Evolutionary conservation across 2,329 filamentous ascomycete species (phyloP), one percentile per base, ranked within the genome.

Genomic region (Alternaria sp.): DNA sequence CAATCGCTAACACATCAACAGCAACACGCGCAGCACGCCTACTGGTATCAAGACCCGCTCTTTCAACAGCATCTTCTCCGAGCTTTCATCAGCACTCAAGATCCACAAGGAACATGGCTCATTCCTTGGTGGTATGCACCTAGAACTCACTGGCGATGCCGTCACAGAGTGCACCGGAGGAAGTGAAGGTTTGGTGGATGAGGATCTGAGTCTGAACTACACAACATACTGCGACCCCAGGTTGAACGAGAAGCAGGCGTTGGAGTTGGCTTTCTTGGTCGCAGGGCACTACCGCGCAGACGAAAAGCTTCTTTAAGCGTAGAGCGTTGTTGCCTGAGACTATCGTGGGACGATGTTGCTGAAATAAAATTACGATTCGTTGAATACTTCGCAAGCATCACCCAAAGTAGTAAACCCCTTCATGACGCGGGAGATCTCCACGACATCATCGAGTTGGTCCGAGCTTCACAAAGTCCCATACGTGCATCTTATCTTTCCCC

Each of bases 131-230:
- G 95, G 95, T 53, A 91, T 98, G 73, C 95, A 99, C 81, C 86
- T 99, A 8, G 95, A 99, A 80, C 84, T 99, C 48, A 99, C 95
- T 0, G 95, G 94, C 7, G 95, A 99, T 74, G 92, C 93, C 8
- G 95, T 99, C 10, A 99, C 95, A 0, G 95, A 99, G 82, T 99
- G 95, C 73, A 87, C 97, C 0, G 93, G 95, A 58, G 95, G 95
- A 20, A 94, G 92, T 65, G 92, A 93, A 75, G 92, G 91, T 0
- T 82, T 98, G 60, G 92, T 87, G 36, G 95, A 98, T 79, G 92
- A 95, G 64, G 94, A 97, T 74, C 78, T 99, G 71, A 90, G 90
- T 3, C 87, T 93, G 66, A 94, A 97, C 73, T 99, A 99, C 80
- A 97, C 93, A 5, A 97, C 91, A 38, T 98, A 94, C 83, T 99